Conservation (phyloP, 257 asterid genomes). For the Solanum medicagineum region DNA sequence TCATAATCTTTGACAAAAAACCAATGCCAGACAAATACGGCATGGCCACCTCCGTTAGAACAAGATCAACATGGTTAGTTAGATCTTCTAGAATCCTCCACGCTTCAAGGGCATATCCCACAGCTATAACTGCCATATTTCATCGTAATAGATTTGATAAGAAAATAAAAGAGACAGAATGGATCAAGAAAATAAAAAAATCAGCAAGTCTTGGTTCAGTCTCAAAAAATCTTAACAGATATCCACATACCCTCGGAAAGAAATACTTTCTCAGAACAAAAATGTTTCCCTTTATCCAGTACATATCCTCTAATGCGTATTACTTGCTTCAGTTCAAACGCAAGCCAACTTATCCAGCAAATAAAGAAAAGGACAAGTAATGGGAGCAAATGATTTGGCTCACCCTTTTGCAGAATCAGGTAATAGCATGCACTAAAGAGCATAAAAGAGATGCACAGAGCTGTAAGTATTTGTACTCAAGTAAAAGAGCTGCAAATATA, state of each 20-base stretch:
- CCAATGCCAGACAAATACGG: constrained; percentile 32
- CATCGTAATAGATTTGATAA: background rate
- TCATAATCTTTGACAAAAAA: constrained; percentile 30
- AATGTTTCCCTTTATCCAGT: background rate
- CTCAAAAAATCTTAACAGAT: background rate
- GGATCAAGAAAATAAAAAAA: background rate
- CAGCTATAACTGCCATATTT: constrained; percentile 25
- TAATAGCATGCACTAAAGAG: background rate
- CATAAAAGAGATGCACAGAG: background rate
- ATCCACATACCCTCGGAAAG: background rate
- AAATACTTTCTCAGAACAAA: background rate
- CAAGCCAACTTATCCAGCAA: background rate
- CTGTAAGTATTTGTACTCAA: background rate
- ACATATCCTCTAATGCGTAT: background rate
- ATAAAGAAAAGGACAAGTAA: background rate
- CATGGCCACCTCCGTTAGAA: constrained; percentile 33
- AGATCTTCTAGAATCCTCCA: constrained; percentile 31
- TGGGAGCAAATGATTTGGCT: background rate
- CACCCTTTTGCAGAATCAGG: background rate
- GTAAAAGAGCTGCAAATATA: background rate
- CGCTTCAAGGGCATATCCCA: constrained; percentile 32
- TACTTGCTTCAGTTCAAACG: background rate
- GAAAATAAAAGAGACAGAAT: background rate
- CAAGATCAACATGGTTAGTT: constrained; percentile 28
- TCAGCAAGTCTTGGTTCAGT: background rate